phyloP scores from a whole-genome alignment of 2,329 filamentous ascomycete species.

The Epichloe sibirici region DNA sequence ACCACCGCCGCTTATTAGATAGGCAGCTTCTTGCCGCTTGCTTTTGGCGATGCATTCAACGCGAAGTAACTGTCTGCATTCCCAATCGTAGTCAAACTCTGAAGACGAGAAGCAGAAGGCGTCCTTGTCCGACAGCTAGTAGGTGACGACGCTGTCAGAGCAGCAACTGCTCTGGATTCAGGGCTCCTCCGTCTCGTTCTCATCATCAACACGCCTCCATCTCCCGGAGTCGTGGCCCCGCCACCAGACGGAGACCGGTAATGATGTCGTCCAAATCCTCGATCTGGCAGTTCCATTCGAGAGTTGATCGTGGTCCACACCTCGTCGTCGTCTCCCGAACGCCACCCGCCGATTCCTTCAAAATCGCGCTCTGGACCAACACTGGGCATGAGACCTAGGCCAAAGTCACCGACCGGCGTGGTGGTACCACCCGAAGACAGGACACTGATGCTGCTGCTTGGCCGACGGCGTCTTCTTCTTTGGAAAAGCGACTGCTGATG shows the following conservation, averaged over 20 bases:
- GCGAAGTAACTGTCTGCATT: constrained; percentile 32
- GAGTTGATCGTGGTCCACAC: constrained; percentile 42
- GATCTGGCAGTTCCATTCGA: constrained; percentile 36
- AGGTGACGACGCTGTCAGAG: constrained; percentile 20
- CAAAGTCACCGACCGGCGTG: constrained; percentile 23
- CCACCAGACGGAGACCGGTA: constrained; percentile 28
- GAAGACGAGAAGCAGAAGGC: constrained; percentile 28
- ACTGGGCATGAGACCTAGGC: constrained; percentile 31
- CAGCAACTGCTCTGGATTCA: constrained; percentile 14
- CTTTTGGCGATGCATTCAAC: constrained; percentile 19
- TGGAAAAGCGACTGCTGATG: constrained; percentile 6
- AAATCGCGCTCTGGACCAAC: constrained; percentile 43
- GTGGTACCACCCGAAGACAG: constrained; percentile 20
- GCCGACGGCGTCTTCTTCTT: constrained; percentile 21
- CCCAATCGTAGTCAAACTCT: constrained; percentile 12
- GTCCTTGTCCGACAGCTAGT: constrained; percentile 39
- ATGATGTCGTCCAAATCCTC: constrained; percentile 27
- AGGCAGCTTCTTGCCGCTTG: constrained; percentile 15
- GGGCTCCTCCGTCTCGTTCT: constrained; percentile 26
- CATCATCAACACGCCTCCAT: constrained; percentile 32
- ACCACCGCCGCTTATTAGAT: not conserved
- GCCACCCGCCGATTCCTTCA: constrained; percentile 48
- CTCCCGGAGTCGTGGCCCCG: constrained; percentile 26
- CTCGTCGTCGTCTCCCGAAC: constrained; percentile 32
- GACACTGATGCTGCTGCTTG: constrained; percentile 20